Evolutionary conservation across 2,329 filamentous ascomycete genomes (phyloP).

Genomic region (Raffaelea arxii): DNA sequence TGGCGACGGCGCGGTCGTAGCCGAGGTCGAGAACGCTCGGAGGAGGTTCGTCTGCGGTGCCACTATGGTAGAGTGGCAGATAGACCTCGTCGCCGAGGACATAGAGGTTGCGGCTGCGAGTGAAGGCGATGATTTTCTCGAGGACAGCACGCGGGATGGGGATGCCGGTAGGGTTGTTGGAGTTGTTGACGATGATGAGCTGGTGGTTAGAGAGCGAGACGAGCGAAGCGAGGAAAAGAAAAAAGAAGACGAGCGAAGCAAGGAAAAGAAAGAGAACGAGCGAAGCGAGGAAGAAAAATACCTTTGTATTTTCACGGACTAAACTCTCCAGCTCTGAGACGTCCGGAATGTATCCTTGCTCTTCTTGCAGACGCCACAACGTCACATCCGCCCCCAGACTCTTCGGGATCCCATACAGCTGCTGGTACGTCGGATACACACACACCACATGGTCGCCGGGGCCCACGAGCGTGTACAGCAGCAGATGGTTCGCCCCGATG

Average conservation of each 20-base stretch:
- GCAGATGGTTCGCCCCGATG: conserved; percentile 76
- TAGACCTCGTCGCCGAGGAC: conserved; percentile 77
- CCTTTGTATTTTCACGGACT: conserved; percentile 60
- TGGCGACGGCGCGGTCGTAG: conserved; percentile 62
- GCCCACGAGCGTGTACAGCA: conserved; percentile 61
- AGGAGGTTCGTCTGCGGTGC: conserved; percentile 35
- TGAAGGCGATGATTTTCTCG: conserved; percentile 51
- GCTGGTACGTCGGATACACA: conserved; percentile 80
- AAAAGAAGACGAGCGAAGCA: no score
- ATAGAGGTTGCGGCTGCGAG: conserved; percentile 51
- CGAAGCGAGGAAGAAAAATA: conserved; percentile 30
- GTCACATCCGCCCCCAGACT: conserved; percentile 69
- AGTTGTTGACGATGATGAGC: conserved; percentile 55
- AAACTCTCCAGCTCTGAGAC: conserved; percentile 55
- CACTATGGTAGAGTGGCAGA: conserved; percentile 67
- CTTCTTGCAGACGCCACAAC: conserved; percentile 60
- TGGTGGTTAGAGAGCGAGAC: conserved; percentile 12
- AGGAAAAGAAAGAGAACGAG: no score
- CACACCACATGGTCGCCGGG: conserved; percentile 77
- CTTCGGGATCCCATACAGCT: conserved; percentile 66
- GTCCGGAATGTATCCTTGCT: conserved; percentile 58
- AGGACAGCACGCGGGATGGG: conserved; percentile 55
- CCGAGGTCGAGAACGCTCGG: conserved; percentile 63
- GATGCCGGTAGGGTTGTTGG: conserved; percentile 74
- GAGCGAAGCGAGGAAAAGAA: no score